Evolutionary conservation across 1,284 basidiomycete species (phyloP).

Genomic region (Coniophora puteana): DNA sequence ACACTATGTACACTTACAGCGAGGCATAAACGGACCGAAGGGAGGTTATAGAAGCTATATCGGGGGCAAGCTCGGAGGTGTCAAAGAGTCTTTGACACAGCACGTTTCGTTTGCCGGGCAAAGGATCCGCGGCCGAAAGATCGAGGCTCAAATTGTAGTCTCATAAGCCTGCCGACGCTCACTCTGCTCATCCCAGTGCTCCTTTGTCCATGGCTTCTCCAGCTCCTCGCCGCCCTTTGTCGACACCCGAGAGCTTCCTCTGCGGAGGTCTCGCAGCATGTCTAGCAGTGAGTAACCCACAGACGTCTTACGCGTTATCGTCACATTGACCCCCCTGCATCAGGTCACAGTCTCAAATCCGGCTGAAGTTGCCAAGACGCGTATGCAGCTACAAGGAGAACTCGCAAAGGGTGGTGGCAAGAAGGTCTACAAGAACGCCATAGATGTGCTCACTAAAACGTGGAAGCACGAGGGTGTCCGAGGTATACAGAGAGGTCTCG

Average conservation of each 20-base stretch:
- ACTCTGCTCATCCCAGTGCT: no score
- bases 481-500: conserved; percentile 88
- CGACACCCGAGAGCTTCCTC: conserved; percentile 75
- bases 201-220: conserved; percentile 14
- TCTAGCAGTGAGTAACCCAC: conserved; percentile 57
- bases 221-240: conserved; percentile 35
- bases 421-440: conserved; percentile 85
- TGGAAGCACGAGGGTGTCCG: conserved; percentile 88
- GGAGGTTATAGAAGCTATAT: no score
- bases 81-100: no score
- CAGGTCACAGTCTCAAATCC: conserved; percentile 84
- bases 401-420: conserved; percentile 70
- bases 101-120: no score
- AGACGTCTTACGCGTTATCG: background rate
- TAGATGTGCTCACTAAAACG: conserved; percentile 89
- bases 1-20: no score
- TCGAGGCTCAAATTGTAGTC: no score
- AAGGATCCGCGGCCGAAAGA: no score
- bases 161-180: no score
- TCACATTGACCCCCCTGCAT: conserved; percentile 5
- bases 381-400: conserved; percentile 93
- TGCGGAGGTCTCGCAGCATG: conserved; percentile 88
- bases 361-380: conserved; percentile 92
- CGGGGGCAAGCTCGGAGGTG: no score
- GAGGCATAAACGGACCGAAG: no score